Conservation (phyloP, 2,329 filamentous ascomycete genomes). For the Neospermospora avenae region DNA sequence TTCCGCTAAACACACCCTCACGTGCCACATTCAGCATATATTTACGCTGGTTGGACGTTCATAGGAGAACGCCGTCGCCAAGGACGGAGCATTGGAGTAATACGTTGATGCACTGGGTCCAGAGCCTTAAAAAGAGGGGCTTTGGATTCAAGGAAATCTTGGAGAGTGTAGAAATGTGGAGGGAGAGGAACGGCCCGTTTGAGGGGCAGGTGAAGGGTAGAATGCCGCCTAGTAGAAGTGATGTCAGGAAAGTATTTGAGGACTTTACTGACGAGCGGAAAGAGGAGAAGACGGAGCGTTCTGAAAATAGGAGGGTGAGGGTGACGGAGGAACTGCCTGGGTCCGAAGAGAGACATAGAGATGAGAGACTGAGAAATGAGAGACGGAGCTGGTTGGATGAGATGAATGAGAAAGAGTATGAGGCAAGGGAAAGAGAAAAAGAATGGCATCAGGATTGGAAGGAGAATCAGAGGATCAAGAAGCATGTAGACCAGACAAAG, state of each 20-base stretch:
- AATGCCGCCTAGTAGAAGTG: not conserved
- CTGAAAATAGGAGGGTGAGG: not conserved
- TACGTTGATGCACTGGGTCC: constrained; percentile 26
- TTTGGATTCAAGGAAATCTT: constrained; percentile 18
- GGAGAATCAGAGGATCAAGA: not conserved
- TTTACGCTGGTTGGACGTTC: constrained; percentile 29
- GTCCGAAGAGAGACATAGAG: not conserved
- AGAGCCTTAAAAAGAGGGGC: constrained; percentile 21
- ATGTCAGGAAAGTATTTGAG: not conserved
- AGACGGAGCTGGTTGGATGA: not conserved
- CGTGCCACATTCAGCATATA: constrained; percentile 21
- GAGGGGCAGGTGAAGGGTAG: not conserved
- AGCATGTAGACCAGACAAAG: not conserved
- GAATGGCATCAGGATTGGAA: not conserved
- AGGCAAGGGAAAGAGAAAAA: not conserved
- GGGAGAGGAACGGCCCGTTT: constrained; percentile 13
- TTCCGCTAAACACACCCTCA: constrained; percentile 15
- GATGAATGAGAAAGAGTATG: not conserved
- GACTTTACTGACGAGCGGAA: not conserved
- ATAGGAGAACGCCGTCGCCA: constrained; percentile 17
- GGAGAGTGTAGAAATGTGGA: constrained; percentile 21
- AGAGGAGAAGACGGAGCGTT: not conserved
- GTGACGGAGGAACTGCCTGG: not conserved
- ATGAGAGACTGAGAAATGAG: not conserved
- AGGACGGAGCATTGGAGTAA: constrained; percentile 26